These are phyloP conservation scores for Rubia peregrina DNA, from an alignment of 305 asterid species.

Conservation along the genomic window DNA sequence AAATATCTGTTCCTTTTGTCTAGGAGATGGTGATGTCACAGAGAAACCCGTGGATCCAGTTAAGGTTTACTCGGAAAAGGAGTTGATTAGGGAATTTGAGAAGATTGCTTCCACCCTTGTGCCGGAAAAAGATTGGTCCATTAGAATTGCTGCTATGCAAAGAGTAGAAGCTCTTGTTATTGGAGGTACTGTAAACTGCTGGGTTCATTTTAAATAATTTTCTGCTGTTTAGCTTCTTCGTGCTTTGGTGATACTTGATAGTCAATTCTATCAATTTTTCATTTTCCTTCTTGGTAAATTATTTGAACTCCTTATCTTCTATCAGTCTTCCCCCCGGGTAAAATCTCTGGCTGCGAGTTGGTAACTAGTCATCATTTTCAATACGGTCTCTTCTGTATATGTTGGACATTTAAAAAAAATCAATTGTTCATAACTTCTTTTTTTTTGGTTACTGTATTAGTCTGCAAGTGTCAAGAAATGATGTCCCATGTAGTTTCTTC, in stretches of 20 bases:
- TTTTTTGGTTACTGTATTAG: not conserved
- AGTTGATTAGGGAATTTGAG: constrained; percentile 89
- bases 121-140: constrained; percentile 98
- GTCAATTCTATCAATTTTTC: not conserved
- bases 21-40: constrained; percentile 83
- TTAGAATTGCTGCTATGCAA: constrained; percentile 95
- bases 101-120: constrained; percentile 86
- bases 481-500: not conserved
- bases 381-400: too few relatives aligned
- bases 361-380: not conserved
- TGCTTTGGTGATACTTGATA: not conserved
- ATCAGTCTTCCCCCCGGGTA: not conserved
- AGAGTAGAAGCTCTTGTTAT: constrained; percentile 86
- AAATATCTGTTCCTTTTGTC: constrained; percentile 13
- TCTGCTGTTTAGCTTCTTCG: not conserved
- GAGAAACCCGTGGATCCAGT: constrained; percentile 94
- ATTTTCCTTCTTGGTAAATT: not conserved
- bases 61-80: constrained; percentile 92
- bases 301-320: not conserved
- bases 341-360: not conserved
- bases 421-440: not conserved
- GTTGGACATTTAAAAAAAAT: not conserved
- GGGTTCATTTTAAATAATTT: not conserved
- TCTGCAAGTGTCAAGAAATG: not conserved
- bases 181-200: constrained; percentile 54